These are phyloP conservation scores for Termitomyces sp. DNA, from an alignment of 768 basidiomycete genomes.

Conservation along the genomic window DNA sequence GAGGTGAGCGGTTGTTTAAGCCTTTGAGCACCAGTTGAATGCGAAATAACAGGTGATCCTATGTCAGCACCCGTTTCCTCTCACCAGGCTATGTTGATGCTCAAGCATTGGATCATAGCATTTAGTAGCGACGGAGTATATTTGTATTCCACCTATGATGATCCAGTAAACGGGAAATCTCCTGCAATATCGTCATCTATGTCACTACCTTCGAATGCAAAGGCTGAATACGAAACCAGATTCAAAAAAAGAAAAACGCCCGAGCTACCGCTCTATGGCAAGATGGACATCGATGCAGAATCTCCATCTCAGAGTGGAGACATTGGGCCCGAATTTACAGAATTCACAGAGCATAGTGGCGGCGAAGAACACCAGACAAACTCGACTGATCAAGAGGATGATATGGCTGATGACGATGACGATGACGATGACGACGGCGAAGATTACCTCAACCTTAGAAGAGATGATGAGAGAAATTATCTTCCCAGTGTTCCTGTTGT, in stretches of 20 bases:
- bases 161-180: constrained; percentile 29
- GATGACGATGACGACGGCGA: constrained; percentile 26
- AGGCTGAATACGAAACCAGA: constrained; percentile 15
- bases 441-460: constrained; percentile 17
- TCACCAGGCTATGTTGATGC: constrained; percentile 4
- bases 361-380: constrained; percentile 15
- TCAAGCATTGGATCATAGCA: constrained; percentile 34
- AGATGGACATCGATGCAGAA: constrained; percentile 23
- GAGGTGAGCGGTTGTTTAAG: constrained; percentile 43
- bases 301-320: constrained; percentile 13
- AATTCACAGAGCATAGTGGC: constrained; percentile 16
- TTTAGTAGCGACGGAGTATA: constrained; percentile 72
- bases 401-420: constrained; percentile 11
- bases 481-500: constrained; percentile 45
- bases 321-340: constrained; percentile 14
- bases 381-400: neutral
- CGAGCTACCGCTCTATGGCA: constrained; percentile 12
- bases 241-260: constrained; percentile 2
- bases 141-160: constrained; percentile 68
- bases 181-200: constrained; percentile 19
- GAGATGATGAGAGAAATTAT: constrained; percentile 19
- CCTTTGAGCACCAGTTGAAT: neutral
- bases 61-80: constrained; percentile 35
- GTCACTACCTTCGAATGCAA: constrained; percentile 25
- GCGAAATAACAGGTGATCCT: constrained; percentile 46